Conservation (phyloP, 352 stramenopile genomes). For the Phytophthora ohioensis region DNA sequence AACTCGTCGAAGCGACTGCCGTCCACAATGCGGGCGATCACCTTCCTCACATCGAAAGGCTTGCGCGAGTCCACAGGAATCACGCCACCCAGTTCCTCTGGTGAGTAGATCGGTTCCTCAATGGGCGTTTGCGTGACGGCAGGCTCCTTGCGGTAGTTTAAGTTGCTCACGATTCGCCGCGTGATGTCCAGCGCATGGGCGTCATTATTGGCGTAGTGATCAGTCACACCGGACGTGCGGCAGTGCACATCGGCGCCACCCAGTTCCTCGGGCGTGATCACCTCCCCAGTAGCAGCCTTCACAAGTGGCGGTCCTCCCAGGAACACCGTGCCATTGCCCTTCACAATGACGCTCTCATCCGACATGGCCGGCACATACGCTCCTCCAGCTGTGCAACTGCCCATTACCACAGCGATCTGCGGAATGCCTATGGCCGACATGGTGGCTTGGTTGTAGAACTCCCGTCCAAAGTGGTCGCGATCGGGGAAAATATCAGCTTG, state of each 20-base stretch:
- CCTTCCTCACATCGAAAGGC: conserved; percentile 96
- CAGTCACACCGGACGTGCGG: conserved; percentile 94
- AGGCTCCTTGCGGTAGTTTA: conserved; percentile 78
- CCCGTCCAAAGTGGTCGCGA: conserved; percentile 96
- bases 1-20: conserved; percentile 98
- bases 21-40: conserved; percentile 97
- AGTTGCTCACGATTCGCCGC: conserved; percentile 92
- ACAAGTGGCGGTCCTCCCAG: conserved; percentile 97
- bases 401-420: conserved; percentile 98
- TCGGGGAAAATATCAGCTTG: conserved; percentile 99
- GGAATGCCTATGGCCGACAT: conserved; percentile 96
- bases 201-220: conserved; percentile 97
- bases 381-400: conserved; percentile 97
- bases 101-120: conserved; percentile 94
- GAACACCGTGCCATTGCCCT: conserved; percentile 98
- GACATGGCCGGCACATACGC: conserved; percentile 98
- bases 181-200: conserved; percentile 93
- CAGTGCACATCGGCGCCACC: conserved; percentile 94
- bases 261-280: conserved; percentile 96
- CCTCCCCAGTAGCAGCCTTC: conserved; percentile 97
- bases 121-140: conserved; percentile 59
- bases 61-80: conserved; percentile 95
- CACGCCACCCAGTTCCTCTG: conserved; percentile 93
- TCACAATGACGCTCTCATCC: conserved; percentile 98
- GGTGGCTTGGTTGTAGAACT: conserved; percentile 99